These are phyloP conservation scores for Barnettozyma vustinii DNA, from an alignment of 805 yeast species.

Conservation along the genomic window DNA sequence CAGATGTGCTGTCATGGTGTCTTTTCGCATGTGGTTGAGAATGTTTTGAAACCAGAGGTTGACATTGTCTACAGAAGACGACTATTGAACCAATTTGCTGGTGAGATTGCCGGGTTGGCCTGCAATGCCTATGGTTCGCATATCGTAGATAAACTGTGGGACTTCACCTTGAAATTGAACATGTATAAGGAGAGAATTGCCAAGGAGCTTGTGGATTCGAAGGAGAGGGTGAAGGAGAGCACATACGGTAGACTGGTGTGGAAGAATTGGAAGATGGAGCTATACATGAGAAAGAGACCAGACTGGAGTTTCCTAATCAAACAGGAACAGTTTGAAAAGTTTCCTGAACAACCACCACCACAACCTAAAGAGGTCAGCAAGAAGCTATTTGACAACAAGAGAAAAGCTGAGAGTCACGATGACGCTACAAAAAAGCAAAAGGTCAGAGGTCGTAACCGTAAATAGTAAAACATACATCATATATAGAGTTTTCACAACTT, in stretches of 20 bases:
- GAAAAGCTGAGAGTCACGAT: constrained; percentile 10
- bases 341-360: constrained; percentile 34
- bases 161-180: constrained; percentile 67
- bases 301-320: constrained; percentile 77
- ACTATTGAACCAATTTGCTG: constrained; percentile 59
- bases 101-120: constrained; percentile 53
- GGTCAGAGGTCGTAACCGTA: constrained; percentile 26
- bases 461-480: background rate
- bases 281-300: constrained; percentile 61
- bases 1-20: constrained; percentile 87
- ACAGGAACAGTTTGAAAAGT: constrained; percentile 40
- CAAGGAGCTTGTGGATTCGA: constrained; percentile 49
- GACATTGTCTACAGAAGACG: constrained; percentile 55
- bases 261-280: constrained; percentile 92
- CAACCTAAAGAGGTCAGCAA: constrained; percentile 15
- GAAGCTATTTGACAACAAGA: constrained; percentile 8
- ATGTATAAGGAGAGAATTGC: constrained; percentile 87
- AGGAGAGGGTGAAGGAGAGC: constrained; percentile 73
- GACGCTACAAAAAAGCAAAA: constrained; percentile 20
- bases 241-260: constrained; percentile 87
- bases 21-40: constrained; percentile 83
- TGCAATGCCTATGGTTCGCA: constrained; percentile 91
- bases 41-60: constrained; percentile 46
- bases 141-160: constrained; percentile 80
- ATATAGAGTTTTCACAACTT: background rate